These are phyloP conservation scores for Pueraria montana DNA, from an alignment of 306 rosid species.

Conservation along the genomic window DNA sequence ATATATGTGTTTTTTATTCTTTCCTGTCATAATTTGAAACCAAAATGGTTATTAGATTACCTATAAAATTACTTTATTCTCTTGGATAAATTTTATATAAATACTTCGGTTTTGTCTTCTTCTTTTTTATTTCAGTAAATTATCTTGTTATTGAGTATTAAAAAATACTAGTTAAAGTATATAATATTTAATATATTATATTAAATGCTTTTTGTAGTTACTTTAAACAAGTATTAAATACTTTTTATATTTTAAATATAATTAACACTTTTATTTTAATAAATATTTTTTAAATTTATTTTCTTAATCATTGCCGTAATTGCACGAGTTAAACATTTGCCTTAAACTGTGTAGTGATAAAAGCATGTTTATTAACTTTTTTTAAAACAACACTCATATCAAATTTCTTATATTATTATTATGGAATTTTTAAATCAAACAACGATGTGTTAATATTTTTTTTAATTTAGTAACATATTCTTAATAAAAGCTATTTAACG, in stretches of 20 bases:
- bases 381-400: neutral
- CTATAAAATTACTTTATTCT: neutral
- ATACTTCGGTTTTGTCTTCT: neutral
- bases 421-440: neutral
- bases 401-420: neutral
- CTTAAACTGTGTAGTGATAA: neutral
- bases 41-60: slow-evolving; percentile 9
- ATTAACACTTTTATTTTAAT: neutral
- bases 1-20: neutral
- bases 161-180: neutral
- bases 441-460: neutral
- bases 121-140: neutral
- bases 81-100: neutral
- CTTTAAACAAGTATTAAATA: neutral
- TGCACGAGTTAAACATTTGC: neutral
- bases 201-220: neutral
- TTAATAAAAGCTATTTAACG: neutral
- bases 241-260: neutral
- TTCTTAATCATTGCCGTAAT: neutral
- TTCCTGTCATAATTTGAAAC: slow-evolving; percentile 7
- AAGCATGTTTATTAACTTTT: neutral
- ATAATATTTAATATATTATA: neutral
- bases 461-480: neutral
- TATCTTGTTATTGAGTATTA: neutral
- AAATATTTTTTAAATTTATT: neutral